Percentiles rank a stretch among this genome's conserved stretches.
These are phyloP conservation scores for Phytophthora pluvialis DNA, from an alignment of 352 stramenopile genomes.

Conservation along the genomic window DNA sequence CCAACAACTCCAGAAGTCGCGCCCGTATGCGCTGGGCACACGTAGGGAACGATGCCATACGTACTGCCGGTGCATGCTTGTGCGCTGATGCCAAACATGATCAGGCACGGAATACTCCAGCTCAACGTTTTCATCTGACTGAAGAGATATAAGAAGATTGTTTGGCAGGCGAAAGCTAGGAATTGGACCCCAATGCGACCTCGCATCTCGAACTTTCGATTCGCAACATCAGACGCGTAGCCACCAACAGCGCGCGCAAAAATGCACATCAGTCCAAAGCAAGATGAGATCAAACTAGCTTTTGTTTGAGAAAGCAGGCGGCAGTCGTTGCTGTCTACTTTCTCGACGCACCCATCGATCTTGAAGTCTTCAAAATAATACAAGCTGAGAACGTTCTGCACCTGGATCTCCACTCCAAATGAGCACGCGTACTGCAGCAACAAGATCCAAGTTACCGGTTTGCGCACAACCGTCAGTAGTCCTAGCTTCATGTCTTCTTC, in stretches of 20 bases:
- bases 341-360: slow-evolving; percentile 40
- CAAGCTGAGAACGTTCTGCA: slow-evolving; percentile 93
- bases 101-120: slow-evolving; percentile 72
- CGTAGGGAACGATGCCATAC: slow-evolving; percentile 61
- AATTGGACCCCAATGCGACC: slow-evolving; percentile 20
- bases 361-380: slow-evolving; percentile 93
- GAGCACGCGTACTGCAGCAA: slow-evolving; percentile 55
- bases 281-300: slow-evolving; percentile 84
- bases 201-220: too few species aligned
- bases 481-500: slow-evolving; percentile 29
- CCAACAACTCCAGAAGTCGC: slow-evolving; percentile 49
- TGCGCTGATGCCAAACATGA: slow-evolving; percentile 91
- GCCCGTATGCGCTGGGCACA: slow-evolving; percentile 38
- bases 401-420: slow-evolving; percentile 94
- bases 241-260: slow-evolving; percentile 89
- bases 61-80: slow-evolving; percentile 51
- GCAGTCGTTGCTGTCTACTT: slow-evolving; percentile 8
- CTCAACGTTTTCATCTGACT: slow-evolving; percentile 44
- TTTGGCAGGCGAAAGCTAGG: slow-evolving; percentile 69
- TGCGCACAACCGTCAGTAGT: slow-evolving; percentile 41
- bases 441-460: slow-evolving; percentile 83
- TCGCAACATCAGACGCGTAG: too few species aligned
- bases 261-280: slow-evolving; percentile 94
- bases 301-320: slow-evolving; percentile 37
- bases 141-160: slow-evolving; percentile 81